A percentile compares a stretch with the other conserved stretches of the same genome.
Evolutionary conservation across 2,329 filamentous ascomycete genomes (phyloP).

Genomic region (Penicillium italicum): DNA sequence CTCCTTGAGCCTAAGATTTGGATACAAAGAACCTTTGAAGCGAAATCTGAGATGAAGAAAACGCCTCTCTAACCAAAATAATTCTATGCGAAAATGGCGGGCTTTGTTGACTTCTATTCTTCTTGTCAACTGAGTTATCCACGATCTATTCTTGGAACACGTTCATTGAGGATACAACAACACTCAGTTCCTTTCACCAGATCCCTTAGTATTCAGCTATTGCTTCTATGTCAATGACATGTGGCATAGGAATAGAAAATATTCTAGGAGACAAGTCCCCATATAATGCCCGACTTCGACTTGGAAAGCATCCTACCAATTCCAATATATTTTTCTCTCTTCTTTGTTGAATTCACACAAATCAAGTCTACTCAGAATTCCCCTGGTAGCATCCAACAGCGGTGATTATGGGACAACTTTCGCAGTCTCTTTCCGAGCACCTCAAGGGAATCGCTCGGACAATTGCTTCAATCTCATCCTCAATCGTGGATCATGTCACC

Average conservation of each 20-base stretch:
- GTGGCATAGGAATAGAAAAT: neutral
- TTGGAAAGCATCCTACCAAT: neutral
- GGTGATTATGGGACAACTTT: neutral
- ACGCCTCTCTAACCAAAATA: neutral
- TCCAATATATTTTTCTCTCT: neutral
- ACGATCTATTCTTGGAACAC: neutral
- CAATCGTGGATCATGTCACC: neutral
- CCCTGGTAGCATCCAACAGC: neutral
- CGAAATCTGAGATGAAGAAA: neutral
- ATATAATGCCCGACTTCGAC: neutral
- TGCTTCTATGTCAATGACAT: neutral
- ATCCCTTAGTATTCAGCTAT: neutral
- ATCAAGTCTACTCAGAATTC: neutral
- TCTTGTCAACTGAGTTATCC: neutral
- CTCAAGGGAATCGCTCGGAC: neutral
- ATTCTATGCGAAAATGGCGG: neutral
- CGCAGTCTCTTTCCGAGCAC: neutral
- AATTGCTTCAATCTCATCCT: neutral
- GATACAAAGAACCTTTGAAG: neutral
- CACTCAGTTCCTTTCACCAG: neutral
- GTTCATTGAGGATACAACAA: neutral
- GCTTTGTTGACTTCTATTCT: neutral
- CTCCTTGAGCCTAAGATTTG: neutral
- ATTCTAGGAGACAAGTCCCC: neutral
- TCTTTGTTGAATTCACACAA: neutral